Evolutionary conservation across 495 filamentous ascomycete genomes (phyloP).

Genomic region (Symbiotaphrina buchneri): DNA sequence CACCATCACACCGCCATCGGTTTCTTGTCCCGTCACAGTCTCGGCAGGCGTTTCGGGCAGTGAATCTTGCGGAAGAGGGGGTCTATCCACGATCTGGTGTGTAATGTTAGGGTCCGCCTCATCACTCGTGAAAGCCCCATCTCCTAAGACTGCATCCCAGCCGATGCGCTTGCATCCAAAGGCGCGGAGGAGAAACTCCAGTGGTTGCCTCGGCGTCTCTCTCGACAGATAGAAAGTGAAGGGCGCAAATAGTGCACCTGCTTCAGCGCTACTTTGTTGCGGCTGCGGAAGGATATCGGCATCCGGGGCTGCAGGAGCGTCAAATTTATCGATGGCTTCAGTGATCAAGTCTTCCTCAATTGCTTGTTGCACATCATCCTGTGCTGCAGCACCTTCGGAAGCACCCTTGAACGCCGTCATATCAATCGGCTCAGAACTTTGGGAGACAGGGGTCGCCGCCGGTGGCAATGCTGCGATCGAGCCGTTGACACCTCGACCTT

Average conservation of each 20-base stretch:
- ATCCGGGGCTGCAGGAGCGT: slow-evolving; percentile 43
- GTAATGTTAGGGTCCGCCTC: slow-evolving; percentile 76
- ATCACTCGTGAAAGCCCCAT: slow-evolving; percentile 76
- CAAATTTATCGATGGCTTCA: slow-evolving; percentile 74
- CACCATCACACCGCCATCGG: slow-evolving; percentile 15
- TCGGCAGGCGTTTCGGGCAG: slow-evolving; percentile 32
- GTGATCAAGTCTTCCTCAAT: slow-evolving; percentile 20
- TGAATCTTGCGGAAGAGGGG: slow-evolving; percentile 40
- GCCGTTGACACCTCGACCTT: slow-evolving; percentile 31
- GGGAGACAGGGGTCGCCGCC: neutral
- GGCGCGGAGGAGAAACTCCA: slow-evolving; percentile 84
- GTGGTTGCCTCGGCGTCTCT: slow-evolving; percentile 71
- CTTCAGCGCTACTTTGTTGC: slow-evolving; percentile 26
- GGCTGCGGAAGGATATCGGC: slow-evolving; percentile 81
- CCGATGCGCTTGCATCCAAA: slow-evolving; percentile 94
- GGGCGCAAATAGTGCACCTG: slow-evolving; percentile 49
- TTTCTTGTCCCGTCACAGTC: slow-evolving; percentile 11
- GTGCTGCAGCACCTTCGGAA: slow-evolving; percentile 3
- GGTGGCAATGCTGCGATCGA: slow-evolving; percentile 8
- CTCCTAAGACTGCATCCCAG: slow-evolving; percentile 76
- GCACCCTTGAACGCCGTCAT: neutral
- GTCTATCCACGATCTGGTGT: slow-evolving; percentile 87
- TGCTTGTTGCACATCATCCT: slow-evolving; percentile 15
- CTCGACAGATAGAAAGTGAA: slow-evolving; percentile 86
- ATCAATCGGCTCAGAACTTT: neutral